phyloP scores from a whole-genome alignment of 306 rosid genomes.

The Pterocarpus macrocarpus region DNA sequence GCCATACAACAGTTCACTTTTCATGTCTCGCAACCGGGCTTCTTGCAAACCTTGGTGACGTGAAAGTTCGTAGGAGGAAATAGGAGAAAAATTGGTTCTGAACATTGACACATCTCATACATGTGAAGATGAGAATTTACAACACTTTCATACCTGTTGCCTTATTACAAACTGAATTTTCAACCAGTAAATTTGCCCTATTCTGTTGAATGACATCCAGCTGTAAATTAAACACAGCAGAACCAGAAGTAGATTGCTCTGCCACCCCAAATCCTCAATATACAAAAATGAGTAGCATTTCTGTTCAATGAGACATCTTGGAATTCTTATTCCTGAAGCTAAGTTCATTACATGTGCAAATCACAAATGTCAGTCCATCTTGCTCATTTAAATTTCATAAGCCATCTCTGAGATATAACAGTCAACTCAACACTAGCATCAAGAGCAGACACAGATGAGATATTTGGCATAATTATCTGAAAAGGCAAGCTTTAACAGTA shows the following conservation, averaged over 20 bases:
- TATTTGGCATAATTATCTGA: background rate
- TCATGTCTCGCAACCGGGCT: background rate
- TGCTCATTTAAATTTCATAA: background rate
- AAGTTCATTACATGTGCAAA: background rate
- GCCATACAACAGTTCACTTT: slow-evolving; percentile 59
- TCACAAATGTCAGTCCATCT: background rate
- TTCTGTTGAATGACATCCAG: background rate
- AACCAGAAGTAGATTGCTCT: slow-evolving; percentile 3
- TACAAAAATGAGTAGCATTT: slow-evolving; percentile 12
- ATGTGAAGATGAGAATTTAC: too few relatives aligned
- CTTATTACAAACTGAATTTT: slow-evolving; percentile 22
- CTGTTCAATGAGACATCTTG: background rate
- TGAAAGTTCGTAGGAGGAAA: too few relatives aligned
- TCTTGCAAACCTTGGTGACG: too few relatives aligned
- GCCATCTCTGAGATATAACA: slow-evolving; percentile 23
- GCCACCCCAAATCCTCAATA: background rate
- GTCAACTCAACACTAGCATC: slow-evolving; percentile 2
- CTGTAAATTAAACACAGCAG: background rate
- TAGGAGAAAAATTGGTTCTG: background rate
- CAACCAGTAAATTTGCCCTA: slow-evolving; percentile 16
- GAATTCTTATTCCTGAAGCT: slow-evolving; percentile 8
- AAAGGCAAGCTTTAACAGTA: slow-evolving; percentile 9
- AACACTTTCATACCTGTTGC: background rate
- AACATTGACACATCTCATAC: background rate
- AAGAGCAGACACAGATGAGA: background rate